phyloP scores from a whole-genome alignment of 2,329 filamentous ascomycete genomes.

The Phaeosphaeria sp. region DNA sequence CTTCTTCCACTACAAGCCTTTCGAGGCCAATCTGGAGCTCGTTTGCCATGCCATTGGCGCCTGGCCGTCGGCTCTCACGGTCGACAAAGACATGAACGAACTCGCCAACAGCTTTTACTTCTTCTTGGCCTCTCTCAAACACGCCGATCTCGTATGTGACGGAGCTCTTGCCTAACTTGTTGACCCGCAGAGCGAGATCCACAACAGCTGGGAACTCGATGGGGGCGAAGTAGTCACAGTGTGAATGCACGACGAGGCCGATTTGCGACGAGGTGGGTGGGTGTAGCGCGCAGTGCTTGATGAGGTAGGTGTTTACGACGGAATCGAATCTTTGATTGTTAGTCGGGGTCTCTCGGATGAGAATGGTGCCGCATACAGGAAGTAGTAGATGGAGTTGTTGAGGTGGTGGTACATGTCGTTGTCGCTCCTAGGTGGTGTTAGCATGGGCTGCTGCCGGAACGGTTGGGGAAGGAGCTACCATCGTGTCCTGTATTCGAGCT shows the following conservation, averaged over 20 bases:
- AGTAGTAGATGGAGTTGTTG: slow-evolving; percentile 89
- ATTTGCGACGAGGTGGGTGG: slow-evolving; percentile 75
- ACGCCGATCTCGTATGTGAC: slow-evolving; percentile 90
- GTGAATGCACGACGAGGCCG: slow-evolving; percentile 82
- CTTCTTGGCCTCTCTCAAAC: slow-evolving; percentile 75
- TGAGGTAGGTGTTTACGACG: slow-evolving; percentile 87
- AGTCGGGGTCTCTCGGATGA: neutral
- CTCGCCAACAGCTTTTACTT: slow-evolving; percentile 82
- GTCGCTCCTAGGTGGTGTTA: slow-evolving; percentile 66
- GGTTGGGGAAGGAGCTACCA: slow-evolving; percentile 63
- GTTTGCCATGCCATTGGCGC: slow-evolving; percentile 66
- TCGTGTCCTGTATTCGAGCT: slow-evolving; percentile 83
- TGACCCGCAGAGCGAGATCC: slow-evolving; percentile 81
- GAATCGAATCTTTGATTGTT: slow-evolving; percentile 70
- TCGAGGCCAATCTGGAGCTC: slow-evolving; percentile 58
- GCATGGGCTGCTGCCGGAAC: neutral
- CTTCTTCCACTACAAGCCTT: slow-evolving; percentile 14
- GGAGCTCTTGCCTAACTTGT: slow-evolving; percentile 83
- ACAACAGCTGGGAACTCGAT: slow-evolving; percentile 82
- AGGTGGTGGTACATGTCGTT: slow-evolving; percentile 96
- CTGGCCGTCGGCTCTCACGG: slow-evolving; percentile 72
- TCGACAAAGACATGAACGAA: slow-evolving; percentile 92
- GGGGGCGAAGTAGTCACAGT: slow-evolving; percentile 84
- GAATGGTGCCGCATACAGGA: slow-evolving; percentile 60
- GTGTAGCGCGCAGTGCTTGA: slow-evolving; percentile 75